phyloP scores from a whole-genome alignment of 1,284 basidiomycete genomes.

The Trametes pubescens region DNA sequence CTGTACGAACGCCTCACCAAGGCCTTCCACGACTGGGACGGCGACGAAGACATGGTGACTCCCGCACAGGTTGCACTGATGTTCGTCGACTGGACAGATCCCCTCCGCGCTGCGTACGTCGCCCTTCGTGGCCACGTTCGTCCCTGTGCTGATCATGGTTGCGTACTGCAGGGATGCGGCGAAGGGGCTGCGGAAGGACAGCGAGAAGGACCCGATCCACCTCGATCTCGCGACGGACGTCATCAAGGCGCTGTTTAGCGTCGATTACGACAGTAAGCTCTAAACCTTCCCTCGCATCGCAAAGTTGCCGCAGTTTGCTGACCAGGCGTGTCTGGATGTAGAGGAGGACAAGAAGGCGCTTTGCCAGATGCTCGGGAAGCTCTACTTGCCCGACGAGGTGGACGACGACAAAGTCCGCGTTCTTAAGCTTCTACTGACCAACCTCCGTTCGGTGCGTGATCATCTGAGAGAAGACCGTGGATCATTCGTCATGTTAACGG shows the following conservation, averaged over 20 bases:
- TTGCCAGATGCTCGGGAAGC: constrained; percentile 81
- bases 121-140: not conserved
- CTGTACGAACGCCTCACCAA: constrained; percentile 75
- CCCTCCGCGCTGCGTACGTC: constrained; percentile 79
- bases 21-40: constrained; percentile 79
- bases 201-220: constrained; percentile 68
- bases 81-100: constrained; percentile 95
- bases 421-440: constrained; percentile 65
- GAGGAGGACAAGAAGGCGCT: constrained; percentile 85
- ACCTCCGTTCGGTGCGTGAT: constrained; percentile 64
- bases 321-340: constrained; percentile 40
- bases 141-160: not conserved
- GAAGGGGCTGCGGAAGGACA: constrained; percentile 49
- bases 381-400: constrained; percentile 76
- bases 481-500: not conserved
- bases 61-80: constrained; percentile 85
- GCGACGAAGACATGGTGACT: constrained; percentile 82
- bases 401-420: constrained; percentile 70
- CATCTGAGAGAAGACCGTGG: not conserved
- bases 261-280: constrained; percentile 54
- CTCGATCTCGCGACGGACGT: constrained; percentile 83
- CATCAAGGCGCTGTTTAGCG: constrained; percentile 65
- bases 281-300: constrained; percentile 1
- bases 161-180: constrained; percentile 39
- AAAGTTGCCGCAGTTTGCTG: not conserved